Evolutionary conservation across 2,329 filamentous ascomycete genomes (phyloP).

Genomic region (Pleomassaria siparia): DNA sequence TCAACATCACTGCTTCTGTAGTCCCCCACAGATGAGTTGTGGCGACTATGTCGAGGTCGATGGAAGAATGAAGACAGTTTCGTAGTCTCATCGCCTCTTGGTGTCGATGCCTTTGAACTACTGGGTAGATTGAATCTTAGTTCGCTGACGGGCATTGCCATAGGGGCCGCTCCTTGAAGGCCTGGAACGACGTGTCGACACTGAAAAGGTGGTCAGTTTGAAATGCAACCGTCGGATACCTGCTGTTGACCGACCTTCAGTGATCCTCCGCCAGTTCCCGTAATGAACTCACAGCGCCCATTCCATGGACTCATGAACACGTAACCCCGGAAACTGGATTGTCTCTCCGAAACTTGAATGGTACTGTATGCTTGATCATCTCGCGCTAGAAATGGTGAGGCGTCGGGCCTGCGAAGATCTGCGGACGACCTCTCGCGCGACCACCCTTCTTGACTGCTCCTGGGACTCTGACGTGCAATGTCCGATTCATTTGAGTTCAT

Average conservation of each 20-base stretch:
- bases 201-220: slow-evolving; percentile 21
- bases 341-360: slow-evolving; percentile 45
- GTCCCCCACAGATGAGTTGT: slow-evolving; percentile 31
- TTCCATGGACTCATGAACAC: slow-evolving; percentile 85
- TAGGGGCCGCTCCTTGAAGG: slow-evolving; percentile 34
- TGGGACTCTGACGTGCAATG: slow-evolving; percentile 22
- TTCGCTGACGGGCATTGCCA: slow-evolving; percentile 68
- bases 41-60: slow-evolving; percentile 29
- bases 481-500: slow-evolving; percentile 33
- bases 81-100: slow-evolving; percentile 31
- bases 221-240: background rate
- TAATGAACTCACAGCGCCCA: slow-evolving; percentile 81
- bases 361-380: slow-evolving; percentile 31
- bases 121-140: slow-evolving; percentile 85
- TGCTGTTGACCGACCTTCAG: slow-evolving; percentile 50
- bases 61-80: slow-evolving; percentile 42
- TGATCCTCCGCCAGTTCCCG: slow-evolving; percentile 72
- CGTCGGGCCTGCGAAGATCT: slow-evolving; percentile 15
- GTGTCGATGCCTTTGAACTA: slow-evolving; percentile 39
- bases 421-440: slow-evolving; percentile 13
- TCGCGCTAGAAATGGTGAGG: slow-evolving; percentile 22
- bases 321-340: slow-evolving; percentile 64
- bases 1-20: slow-evolving; percentile 17
- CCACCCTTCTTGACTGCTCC: slow-evolving; percentile 19
- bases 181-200: slow-evolving; percentile 71